Base-by-base conservation (phyloP, 2,329 filamentous ascomycete genomes). In the Exophiala mesophila region DNA sequence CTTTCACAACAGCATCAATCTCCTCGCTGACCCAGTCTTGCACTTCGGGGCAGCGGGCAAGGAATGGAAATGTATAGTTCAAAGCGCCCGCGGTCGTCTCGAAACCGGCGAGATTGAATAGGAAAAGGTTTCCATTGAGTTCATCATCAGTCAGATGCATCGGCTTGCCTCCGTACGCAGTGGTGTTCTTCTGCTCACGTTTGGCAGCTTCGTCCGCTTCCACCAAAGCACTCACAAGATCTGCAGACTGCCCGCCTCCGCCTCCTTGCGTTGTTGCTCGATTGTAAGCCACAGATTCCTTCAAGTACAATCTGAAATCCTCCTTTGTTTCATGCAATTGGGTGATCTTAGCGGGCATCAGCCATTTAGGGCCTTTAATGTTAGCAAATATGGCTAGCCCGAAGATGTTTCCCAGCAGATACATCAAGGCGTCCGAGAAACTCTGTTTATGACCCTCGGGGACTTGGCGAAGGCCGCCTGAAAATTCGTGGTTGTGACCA, bases 101-200 rank as follows among this genome's bases (percentile, higher is more conserved):
- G 43, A 74, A 70, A 0, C 73, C 73, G 0, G 73, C 72, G 36
- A 75, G 61, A 35, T 69, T 73, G 47, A 73, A 64, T 1, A 69
- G 58, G 38, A 71, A 72, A 34, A 73, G 57, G 33, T 74, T 74
- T 10, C 72, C 70, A 29, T 69, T 68, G 4, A 76, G 67, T 44
- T 76, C 72, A 5, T 39, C 26, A 33, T 67, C 63, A 1, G 56
- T 67, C 21, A 67, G 57, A 8, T 59, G 51, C 35, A 40, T 47
- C 0, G 44, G 41, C 4, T 44, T 53, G 3, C 32, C 36, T 3
- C 50, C 36, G n/a, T 54, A 26, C 7, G 66, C 53, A 0, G 60
- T 58, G 8, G 48, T 2, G 68, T 77, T 59, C 17, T 66, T 61
- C 42, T 56, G 60, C 56, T 58, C 57, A 17, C 45, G 54, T 39